Percentiles rank a stretch among this genome's conserved stretches.
These are phyloP conservation scores for Wilcoxina mikolae DNA, from an alignment of 495 filamentous ascomycete species.

Conservation along the genomic window DNA sequence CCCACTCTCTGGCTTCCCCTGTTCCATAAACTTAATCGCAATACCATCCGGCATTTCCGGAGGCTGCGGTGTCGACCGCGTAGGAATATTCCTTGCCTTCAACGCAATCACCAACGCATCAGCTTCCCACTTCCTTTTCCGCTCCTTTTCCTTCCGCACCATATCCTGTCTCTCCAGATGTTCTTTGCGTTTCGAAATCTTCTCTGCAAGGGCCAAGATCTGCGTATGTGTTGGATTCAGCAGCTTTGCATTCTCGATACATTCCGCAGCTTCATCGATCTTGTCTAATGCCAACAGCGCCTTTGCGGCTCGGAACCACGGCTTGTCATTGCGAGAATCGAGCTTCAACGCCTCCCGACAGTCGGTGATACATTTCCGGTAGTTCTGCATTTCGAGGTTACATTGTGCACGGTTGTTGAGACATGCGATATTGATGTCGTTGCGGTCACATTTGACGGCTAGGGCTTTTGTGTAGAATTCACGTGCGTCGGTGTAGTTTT, in stretches of 20 bases:
- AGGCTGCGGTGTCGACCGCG: constrained; percentile 48
- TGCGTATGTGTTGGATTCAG: constrained; percentile 45
- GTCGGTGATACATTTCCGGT: constrained; percentile 66
- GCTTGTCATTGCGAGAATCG: constrained; percentile 68
- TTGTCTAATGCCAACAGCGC: constrained; percentile 62
- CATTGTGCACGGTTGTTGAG: constrained; percentile 77
- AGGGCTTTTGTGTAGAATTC: constrained; percentile 85
- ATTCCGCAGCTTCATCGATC: constrained; percentile 60
- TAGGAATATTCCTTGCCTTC: constrained; percentile 54
- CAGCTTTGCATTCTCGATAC: constrained; percentile 50
- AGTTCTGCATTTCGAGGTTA: constrained; percentile 71
- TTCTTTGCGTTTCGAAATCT: constrained; percentile 40
- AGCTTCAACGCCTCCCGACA: constrained; percentile 64
- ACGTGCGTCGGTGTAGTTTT: constrained; percentile 66
- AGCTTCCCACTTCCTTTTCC: constrained; percentile 38
- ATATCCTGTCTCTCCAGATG: constrained; percentile 31
- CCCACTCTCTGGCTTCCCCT: constrained; percentile 51
- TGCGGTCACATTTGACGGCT: constrained; percentile 20
- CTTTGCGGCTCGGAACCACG: constrained; percentile 64
- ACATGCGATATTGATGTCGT: constrained; percentile 38
- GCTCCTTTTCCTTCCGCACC: constrained; percentile 34
- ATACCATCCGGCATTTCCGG: constrained; percentile 71
- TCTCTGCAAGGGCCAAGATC: constrained; percentile 21
- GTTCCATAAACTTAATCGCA: constrained; percentile 48
- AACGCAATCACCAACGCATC: constrained; percentile 53